These are phyloP conservation scores for Carallia brachiata DNA, from an alignment of 345 rosid genomes.

Conservation along the genomic window DNA sequence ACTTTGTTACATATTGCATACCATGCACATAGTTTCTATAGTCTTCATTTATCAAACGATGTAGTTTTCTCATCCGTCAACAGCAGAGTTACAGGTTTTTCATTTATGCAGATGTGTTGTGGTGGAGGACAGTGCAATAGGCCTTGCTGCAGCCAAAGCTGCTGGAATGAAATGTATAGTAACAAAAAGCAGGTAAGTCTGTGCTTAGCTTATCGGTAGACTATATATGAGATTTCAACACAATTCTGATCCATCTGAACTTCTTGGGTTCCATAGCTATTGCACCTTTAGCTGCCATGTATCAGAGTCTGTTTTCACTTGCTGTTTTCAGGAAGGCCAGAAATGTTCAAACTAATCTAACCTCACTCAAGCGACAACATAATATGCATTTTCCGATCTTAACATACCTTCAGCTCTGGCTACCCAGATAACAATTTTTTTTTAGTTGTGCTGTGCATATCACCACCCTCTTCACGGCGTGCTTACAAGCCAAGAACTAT, in stretches of 20 bases:
- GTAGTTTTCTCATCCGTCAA: neutral
- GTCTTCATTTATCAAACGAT: neutral
- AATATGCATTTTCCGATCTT: too few species aligned
- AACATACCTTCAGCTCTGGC: neutral
- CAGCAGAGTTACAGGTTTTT: conserved; percentile 1
- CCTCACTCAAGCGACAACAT: too few species aligned
- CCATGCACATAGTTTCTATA: neutral
- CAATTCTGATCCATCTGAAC: too few species aligned
- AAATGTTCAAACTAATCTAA: too few species aligned
- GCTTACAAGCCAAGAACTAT: neutral
- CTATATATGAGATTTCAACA: neutral
- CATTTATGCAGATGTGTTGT: conserved; percentile 73
- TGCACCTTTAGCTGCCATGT: too few species aligned
- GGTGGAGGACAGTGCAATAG: conserved; percentile 89
- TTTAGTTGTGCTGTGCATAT: too few species aligned
- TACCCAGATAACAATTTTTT: neutral
- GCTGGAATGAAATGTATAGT: conserved; percentile 96
- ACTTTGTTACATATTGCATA: neutral
- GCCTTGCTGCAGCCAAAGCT: conserved; percentile 94
- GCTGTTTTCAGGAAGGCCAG: too few species aligned
- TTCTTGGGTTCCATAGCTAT: too few species aligned
- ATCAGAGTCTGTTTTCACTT: too few species aligned
- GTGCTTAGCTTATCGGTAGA: neutral
- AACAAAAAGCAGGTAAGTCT: conserved; percentile 80
- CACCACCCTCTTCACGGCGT: too few species aligned